These are phyloP conservation scores for Aspergillus jensenii DNA, from an alignment of 2,329 filamentous ascomycete genomes.

Conservation along the genomic window DNA sequence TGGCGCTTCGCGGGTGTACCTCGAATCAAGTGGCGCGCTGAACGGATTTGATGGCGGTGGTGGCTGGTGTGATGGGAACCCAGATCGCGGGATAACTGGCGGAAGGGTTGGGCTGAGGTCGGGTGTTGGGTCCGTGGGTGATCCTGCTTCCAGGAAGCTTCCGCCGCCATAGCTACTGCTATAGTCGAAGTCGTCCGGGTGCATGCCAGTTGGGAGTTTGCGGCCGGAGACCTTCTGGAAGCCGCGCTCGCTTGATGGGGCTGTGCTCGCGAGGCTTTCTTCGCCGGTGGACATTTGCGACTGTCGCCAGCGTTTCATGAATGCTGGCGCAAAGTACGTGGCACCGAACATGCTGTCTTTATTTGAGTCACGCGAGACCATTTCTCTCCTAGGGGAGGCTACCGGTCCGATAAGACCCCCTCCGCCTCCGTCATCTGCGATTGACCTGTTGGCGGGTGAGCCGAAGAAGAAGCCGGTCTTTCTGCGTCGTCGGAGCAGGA, in stretches of 20 bases:
- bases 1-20: slow-evolving; percentile 30
- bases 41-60: slow-evolving; percentile 30
- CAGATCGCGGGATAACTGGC: slow-evolving; percentile 24
- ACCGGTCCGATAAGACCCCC: not conserved
- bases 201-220: slow-evolving; percentile 49
- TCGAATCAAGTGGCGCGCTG: slow-evolving; percentile 32
- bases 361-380: slow-evolving; percentile 40
- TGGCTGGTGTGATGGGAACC: slow-evolving; percentile 26
- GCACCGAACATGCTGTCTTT: slow-evolving; percentile 39
- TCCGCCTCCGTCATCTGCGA: not conserved
- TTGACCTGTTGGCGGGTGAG: not conserved
- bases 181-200: slow-evolving; percentile 47
- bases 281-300: slow-evolving; percentile 37
- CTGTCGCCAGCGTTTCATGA: slow-evolving; percentile 43
- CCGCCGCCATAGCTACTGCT: slow-evolving; percentile 35
- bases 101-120: slow-evolving; percentile 25
- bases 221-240: slow-evolving; percentile 52
- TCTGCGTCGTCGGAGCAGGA: slow-evolving; percentile 42
- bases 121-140: slow-evolving; percentile 24
- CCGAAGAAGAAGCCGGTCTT: slow-evolving; percentile 39
- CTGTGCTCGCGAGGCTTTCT: slow-evolving; percentile 34
- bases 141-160: slow-evolving; percentile 27
- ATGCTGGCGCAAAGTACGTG: slow-evolving; percentile 37
- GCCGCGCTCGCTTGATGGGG: slow-evolving; percentile 42
- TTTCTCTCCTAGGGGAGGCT: slow-evolving; percentile 20